Conservation (phyloP, 1,139 yeast genomes). For the Saccharomyces hybrid region DNA sequence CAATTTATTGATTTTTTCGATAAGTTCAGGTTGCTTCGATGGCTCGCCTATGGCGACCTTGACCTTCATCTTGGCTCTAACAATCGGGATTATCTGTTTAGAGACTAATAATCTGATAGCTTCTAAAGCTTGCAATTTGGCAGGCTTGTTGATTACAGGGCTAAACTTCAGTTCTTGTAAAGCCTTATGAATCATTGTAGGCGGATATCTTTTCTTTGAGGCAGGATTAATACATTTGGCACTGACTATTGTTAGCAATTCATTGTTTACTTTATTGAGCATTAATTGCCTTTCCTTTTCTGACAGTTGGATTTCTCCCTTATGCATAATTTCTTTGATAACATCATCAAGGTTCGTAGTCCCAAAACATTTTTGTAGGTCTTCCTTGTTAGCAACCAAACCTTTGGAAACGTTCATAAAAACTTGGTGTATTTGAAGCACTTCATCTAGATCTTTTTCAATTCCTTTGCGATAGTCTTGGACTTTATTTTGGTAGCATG, state of each 20-base stretch:
- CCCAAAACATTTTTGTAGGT: constrained; percentile 64
- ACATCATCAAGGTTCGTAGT: constrained; percentile 68
- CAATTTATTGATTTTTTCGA: constrained; percentile 19
- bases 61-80: constrained; percentile 88
- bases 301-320: constrained; percentile 90
- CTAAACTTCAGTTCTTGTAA: constrained; percentile 74
- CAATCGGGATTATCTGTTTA: constrained; percentile 82
- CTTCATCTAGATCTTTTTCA: constrained; percentile 93
- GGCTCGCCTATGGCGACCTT: constrained; percentile 44
- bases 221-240: constrained; percentile 88
- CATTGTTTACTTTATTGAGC: constrained; percentile 69
- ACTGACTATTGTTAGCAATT: constrained; percentile 73
- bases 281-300: constrained; percentile 85
- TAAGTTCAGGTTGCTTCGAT: constrained; percentile 38
- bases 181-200: constrained; percentile 87
- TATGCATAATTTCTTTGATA: constrained; percentile 69
- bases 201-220: constrained; percentile 85
- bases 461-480: constrained; percentile 86
- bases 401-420: constrained; percentile 92
- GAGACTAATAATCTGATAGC: constrained; percentile 74
- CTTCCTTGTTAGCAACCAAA: constrained; percentile 85
- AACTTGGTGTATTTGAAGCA: constrained; percentile 90
- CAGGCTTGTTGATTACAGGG: constrained; percentile 66
- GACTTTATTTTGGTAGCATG: constrained; percentile 93
- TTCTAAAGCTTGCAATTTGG: constrained; percentile 85